Conservation (phyloP, 768 basidiomycete genomes). For the Lactarius akahatsu region DNA sequence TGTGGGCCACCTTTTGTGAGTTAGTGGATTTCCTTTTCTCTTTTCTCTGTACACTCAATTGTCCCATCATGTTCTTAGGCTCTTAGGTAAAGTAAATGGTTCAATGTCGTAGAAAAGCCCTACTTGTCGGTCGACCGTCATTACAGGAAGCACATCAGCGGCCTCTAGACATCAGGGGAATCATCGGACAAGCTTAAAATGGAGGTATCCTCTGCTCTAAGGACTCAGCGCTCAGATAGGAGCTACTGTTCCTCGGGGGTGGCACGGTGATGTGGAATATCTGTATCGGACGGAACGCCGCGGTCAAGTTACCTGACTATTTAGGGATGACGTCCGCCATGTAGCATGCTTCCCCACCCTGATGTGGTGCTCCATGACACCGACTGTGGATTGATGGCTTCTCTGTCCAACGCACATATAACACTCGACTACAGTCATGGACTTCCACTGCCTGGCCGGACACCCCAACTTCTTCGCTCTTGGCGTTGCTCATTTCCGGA, state of each 20-base stretch:
- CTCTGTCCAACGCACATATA: not conserved
- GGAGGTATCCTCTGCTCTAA: not conserved
- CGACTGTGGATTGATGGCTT: not conserved
- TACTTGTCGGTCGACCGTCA: not conserved
- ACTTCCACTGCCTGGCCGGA: too few relatives aligned
- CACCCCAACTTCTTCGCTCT: too few relatives aligned
- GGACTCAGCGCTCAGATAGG: not conserved
- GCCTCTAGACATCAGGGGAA: not conserved
- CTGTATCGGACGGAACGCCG: not conserved
- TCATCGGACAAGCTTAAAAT: conserved; percentile 1
- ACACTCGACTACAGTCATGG: not conserved
- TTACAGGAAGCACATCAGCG: not conserved
- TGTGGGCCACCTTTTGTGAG: not conserved
- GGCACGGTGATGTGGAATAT: not conserved
- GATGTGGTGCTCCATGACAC: not conserved
- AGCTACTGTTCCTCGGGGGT: not conserved
- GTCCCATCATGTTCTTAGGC: not conserved
- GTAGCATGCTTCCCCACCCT: not conserved
- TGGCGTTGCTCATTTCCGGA: not conserved
- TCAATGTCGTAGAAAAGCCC: not conserved
- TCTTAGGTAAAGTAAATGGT: not conserved
- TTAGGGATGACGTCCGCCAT: not conserved
- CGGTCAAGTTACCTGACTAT: not conserved
- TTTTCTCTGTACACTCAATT: not conserved
- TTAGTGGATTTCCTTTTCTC: not conserved